Evolutionary conservation across 2,329 filamentous ascomycete species (phyloP).

Genomic region (Pyrenophora teres): DNA sequence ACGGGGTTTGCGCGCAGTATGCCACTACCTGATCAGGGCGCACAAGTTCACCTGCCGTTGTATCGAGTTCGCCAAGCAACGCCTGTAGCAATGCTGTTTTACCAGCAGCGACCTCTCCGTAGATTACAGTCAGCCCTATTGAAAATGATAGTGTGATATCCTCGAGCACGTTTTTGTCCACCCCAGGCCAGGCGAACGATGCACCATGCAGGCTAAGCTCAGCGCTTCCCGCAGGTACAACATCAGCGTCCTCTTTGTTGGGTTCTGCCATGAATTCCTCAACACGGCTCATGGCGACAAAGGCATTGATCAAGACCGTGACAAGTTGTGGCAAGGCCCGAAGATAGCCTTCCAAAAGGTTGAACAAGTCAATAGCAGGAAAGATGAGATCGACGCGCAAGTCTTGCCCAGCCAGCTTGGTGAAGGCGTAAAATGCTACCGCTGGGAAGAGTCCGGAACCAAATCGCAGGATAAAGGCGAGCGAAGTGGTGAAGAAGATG

Average conservation of each 20-base stretch:
- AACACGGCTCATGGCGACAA: conserved; percentile 80
- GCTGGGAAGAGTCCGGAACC: conserved; percentile 78
- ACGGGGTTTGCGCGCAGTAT: conserved; percentile 69
- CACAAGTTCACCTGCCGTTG: conserved; percentile 55
- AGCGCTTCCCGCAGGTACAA: conserved; percentile 43
- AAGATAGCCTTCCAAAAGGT: conserved; percentile 73
- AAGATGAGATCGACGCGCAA: conserved; percentile 83
- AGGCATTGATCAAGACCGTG: conserved; percentile 77
- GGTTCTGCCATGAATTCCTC: conserved; percentile 87
- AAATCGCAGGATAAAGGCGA: conserved; percentile 71
- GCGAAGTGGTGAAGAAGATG: conserved; percentile 64
- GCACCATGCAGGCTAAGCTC: conserved; percentile 62
- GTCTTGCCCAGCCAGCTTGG: conserved; percentile 67
- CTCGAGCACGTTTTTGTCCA: conserved; percentile 59
- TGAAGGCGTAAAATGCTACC: conserved; percentile 81
- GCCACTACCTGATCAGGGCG: conserved; percentile 62
- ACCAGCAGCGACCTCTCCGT: conserved; percentile 67
- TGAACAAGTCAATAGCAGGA: conserved; percentile 80
- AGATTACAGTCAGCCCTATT: conserved; percentile 63
- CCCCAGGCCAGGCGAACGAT: conserved; percentile 80
- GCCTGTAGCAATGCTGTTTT: conserved; percentile 67
- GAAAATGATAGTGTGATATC: conserved; percentile 61
- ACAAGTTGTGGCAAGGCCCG: conserved; percentile 76
- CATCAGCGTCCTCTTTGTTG: conserved; percentile 65
- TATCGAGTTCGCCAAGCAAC: conserved; percentile 63